Base-by-base conservation (phyloP, 768 basidiomycete species). In the Paxillus rubicundulus region DNA sequence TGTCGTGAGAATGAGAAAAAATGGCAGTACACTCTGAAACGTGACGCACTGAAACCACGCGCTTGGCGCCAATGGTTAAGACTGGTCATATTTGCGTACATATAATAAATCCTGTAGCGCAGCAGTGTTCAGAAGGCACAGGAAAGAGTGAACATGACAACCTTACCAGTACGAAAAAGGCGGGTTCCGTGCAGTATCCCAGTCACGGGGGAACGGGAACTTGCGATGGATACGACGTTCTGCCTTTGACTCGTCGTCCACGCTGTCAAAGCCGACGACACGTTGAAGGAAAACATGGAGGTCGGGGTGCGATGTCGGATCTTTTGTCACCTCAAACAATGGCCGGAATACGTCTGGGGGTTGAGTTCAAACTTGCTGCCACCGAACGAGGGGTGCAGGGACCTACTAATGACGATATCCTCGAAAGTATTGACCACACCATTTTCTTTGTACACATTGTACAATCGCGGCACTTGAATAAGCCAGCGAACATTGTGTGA, bases 401-500 rank as follows among this genome's bases (percentile, higher is more conserved):
- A 79, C 92, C 54, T 60, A 98, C 96, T 98, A 24, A 72, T 73
- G 37, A 99, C 84, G 53, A 99, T 84, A 61, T 98, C 92, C 63
- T 95, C 89, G 58, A 97, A 99, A 9, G 85, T 95, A 39, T 82
- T 62, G 18, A 98, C 78, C 1, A 85, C 82, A 0, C 90, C 92
- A 54, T 84, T 90, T 49, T 85, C 84, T 66, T 95, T 97, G 78
- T 97, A 99, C 7, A 98, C 83, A 59, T 96, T 87, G 73, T 99
- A 99, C 53, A 99, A 67, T 2, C 97, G 85, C 0, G 97, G 97
- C 6, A 98, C 75, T 68, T 98, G 97, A 57, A 99, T 88, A 52
- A 98, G 82, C 97, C 97, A 98, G 48, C 97, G 84, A 36, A 98
- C 93, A 64, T 99, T 98, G 70, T 98, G 95, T 3, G 95, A 98